Evolutionary conservation across 768 basidiomycete genomes (phyloP), one percentile per base, ranked within the genome.

Genomic region (Neoboletus subvelutipes): DNA sequence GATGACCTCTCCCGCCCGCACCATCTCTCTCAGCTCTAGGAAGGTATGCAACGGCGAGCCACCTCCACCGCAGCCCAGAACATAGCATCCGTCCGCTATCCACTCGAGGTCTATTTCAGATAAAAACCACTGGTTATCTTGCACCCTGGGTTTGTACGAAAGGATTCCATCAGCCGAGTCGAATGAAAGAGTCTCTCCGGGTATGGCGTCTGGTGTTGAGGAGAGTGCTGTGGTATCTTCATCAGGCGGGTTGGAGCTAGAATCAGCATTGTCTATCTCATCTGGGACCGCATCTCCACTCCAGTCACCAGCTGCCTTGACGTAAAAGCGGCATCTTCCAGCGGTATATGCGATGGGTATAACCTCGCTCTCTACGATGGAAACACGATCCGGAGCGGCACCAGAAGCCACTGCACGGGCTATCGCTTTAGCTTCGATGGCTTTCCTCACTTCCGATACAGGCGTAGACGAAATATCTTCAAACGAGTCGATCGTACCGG

Each of bases 51-150:
- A 77, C 0, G 86, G 81, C 3, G 79, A 77, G 8, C 85, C 86
- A 3, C 86, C 86, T 29, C 86, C 86, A 3, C 86, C 85, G 18
- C 79, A 81, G 0, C 85, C 86, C 2, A 87, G 73, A 40, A 87
- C 74, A 40, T 82, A 83, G 51, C 84, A 85, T 31, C 86, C 86
- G 52, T 83, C 81, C 26, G 83, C 78, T 45, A 87, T 81, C 75
- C 82, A 87, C 53, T 83, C 81, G 24, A 81, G 65, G 59, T 82
- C 80, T 2, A 73, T 69, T 62, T 82, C 79, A 15, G 75, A 76
- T 6, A 82, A 49, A 37, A 74, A 63, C 80, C 80, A 83, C 58
- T 76, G 74, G 8, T 74, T 61, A 10, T 68, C 68, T n/a, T 70
- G 62, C 43, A 83, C 73, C 26, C 46, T 64, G 5, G 77, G 79